Percentiles rank a stretch among this genome's conserved stretches.
These are phyloP conservation scores for Ceratocystis harringtonii DNA, from an alignment of 2,329 filamentous ascomycete genomes.

Conservation along the genomic window DNA sequence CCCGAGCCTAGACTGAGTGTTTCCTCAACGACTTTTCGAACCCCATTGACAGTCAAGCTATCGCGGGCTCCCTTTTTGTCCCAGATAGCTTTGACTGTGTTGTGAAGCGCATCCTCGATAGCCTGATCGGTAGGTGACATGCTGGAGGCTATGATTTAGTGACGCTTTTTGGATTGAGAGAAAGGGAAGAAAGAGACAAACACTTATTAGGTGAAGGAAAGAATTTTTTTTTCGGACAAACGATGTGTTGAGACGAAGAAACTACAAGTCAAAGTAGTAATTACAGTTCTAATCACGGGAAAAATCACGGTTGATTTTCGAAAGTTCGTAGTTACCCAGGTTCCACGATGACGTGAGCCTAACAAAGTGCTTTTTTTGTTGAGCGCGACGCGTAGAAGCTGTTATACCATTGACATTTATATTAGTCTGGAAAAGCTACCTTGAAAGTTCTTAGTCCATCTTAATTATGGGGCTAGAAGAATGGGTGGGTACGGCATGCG, in stretches of 20 bases:
- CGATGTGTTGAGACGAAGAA: not conserved
- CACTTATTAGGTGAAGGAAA: not conserved
- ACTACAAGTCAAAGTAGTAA: not conserved
- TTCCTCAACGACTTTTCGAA: constrained; percentile 38
- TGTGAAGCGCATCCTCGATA: constrained; percentile 33
- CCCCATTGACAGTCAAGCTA: constrained; percentile 39
- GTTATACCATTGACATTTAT: not conserved
- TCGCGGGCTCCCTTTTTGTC: constrained; percentile 27
- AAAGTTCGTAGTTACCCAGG: not conserved
- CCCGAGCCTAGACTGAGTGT: constrained; percentile 34
- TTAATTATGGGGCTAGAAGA: not conserved
- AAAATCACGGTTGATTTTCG: too few relatives aligned
- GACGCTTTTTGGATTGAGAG: not conserved
- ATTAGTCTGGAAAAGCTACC: not conserved
- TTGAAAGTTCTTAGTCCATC: not conserved
- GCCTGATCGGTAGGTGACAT: constrained; percentile 31
- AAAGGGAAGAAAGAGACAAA: not conserved
- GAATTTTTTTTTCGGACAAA: not conserved
- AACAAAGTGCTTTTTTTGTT: not conserved
- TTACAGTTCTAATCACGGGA: too few relatives aligned
- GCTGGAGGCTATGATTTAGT: not conserved
- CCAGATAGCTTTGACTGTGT: constrained; percentile 34
- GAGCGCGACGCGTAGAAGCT: not conserved
- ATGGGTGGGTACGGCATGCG: not conserved
- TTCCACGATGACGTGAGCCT: not conserved